phyloP scores from a whole-genome alignment of 2,329 filamentous ascomycete species.

The Aspergillus sojae region DNA sequence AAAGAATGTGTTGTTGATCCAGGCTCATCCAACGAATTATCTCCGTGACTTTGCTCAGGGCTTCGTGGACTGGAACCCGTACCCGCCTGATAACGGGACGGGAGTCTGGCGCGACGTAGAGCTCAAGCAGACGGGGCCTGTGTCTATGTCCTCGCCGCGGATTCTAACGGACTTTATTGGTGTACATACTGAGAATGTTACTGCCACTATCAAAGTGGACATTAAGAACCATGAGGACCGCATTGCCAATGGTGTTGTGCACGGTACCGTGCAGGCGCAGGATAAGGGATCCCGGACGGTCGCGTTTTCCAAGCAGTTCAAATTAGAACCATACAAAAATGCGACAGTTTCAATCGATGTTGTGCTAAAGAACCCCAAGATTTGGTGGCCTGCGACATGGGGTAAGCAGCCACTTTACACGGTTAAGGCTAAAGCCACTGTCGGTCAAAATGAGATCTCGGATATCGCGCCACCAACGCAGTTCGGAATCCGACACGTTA shows the following conservation, averaged over 20 bases:
- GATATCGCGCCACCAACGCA: conserved; percentile 37
- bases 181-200: conserved; percentile 39
- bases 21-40: conserved; percentile 62
- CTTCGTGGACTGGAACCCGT: conserved; percentile 66
- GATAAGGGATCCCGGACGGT: conserved; percentile 15
- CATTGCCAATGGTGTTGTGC: conserved; percentile 22
- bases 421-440: conserved; percentile 32
- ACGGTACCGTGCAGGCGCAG: conserved; percentile 24
- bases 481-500: conserved; percentile 61
- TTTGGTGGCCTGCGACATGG: conserved; percentile 67
- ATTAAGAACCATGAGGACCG: conserved; percentile 38
- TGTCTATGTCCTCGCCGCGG: conserved; percentile 49
- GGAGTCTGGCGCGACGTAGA: conserved; percentile 64
- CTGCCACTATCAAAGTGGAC: conserved; percentile 35
- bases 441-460: conserved; percentile 28
- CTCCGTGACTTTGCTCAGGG: conserved; percentile 61
- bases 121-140: conserved; percentile 57
- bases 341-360: conserved; percentile 44
- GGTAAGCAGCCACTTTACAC: conserved; percentile 59
- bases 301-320: conserved; percentile 36
- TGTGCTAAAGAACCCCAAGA: conserved; percentile 47
- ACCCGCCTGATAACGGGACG: conserved; percentile 64
- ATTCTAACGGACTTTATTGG: conserved; percentile 49
- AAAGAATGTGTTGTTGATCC: conserved; percentile 56
- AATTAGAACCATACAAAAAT: conserved; percentile 42